phyloP scores from a whole-genome alignment of 2,329 filamentous ascomycete species.

The Coniochaeta ligniaria region DNA sequence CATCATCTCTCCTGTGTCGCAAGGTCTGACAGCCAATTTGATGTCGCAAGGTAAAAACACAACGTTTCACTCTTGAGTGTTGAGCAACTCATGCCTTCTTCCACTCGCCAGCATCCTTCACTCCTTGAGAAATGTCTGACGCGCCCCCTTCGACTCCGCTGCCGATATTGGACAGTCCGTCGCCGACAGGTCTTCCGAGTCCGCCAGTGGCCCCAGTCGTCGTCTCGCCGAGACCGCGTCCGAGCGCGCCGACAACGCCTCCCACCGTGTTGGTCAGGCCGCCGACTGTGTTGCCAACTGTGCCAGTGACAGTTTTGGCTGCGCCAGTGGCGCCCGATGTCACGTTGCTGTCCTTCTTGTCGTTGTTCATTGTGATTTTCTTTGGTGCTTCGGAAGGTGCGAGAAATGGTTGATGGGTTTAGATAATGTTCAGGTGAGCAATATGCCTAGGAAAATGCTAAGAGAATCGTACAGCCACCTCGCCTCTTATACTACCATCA shows the following conservation, averaged over 20 bases:
- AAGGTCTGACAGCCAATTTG: not conserved
- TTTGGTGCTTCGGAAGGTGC: no score
- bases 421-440: not conserved
- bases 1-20: not conserved
- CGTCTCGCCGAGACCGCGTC: conserved; percentile 47
- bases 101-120: conserved; percentile 52
- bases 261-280: conserved; percentile 19
- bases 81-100: conserved; percentile 21
- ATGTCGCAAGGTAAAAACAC: no score
- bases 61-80: not conserved
- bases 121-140: conserved; percentile 40
- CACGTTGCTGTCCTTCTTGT: conserved; percentile 11
- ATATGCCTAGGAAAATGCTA: not conserved
- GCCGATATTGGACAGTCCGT: conserved; percentile 43
- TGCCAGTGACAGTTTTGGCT: conserved; percentile 15
- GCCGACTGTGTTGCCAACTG: conserved; percentile 19
- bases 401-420: not conserved
- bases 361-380: conserved; percentile 3
- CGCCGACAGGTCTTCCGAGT: conserved; percentile 44
- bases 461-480: not conserved
- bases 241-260: conserved; percentile 34
- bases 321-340: conserved; percentile 9
- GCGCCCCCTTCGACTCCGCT: conserved; percentile 42
- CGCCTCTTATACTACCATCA: not conserved
- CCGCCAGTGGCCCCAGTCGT: conserved; percentile 44